Evolutionary conservation across 176 grass and related monocot species (phyloP), one percentile per base, ranked within the genome.

Genomic region (Carex pumila): DNA sequence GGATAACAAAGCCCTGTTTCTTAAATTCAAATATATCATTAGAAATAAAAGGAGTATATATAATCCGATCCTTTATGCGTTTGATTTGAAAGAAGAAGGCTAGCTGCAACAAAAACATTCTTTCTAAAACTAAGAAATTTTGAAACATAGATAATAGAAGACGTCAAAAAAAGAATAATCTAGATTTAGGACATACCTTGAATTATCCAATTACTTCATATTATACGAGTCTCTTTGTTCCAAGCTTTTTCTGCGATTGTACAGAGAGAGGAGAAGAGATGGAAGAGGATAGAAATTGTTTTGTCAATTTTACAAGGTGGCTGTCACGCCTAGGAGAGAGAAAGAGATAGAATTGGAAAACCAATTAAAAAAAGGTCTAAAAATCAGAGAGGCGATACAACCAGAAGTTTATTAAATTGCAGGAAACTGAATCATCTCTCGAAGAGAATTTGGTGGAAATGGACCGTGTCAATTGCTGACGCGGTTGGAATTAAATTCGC

Each of bases 231-330:
- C 61, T 83, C 81, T 69, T 68, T 83, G 45, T 18, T 83, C 13
- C 81, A 55, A 65, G 41, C 25, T 81, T 68, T 43, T 25, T 66
- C 25, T 66, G 39, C 43, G 15, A 69, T 83, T 53, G 19, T 17
- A 54, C 5, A 52, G 45, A 68, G 41, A 83, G 34, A 69, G 18
- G 81, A 25, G 19, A 37, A 68, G 21, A 22, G 11, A 31, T 52
- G 39, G 29, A 83, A 68, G 62, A 64, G 21, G 59, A 81, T 17
- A 81, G 64, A 69, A 71, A 31, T 54, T 66, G 81, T 14, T 67
- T 83, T 66, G 34, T 83, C 81, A 83, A 83, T 69, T 83, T 66
- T 60, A 69, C 81, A 69, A 83, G 39, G 81, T 83, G 81, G 81
- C 62, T 83, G 47, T 69, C 81, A 83, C 81, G 81, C 41, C 43